Evolutionary conservation across 2,329 filamentous ascomycete genomes (phyloP).

Genomic region (Acrocalymma vagum): DNA sequence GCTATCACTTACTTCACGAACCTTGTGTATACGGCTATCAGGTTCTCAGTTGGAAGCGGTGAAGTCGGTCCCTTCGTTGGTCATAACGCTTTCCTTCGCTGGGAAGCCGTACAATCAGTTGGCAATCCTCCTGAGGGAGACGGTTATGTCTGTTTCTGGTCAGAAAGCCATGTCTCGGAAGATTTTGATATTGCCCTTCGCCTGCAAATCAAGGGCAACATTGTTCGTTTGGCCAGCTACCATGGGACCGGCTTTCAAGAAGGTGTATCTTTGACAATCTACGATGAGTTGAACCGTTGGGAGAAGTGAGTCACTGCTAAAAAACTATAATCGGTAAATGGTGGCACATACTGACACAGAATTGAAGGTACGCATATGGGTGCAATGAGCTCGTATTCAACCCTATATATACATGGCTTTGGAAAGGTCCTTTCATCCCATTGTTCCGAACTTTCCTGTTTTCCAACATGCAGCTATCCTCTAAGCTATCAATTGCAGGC

Average conservation of each 20-base stretch:
- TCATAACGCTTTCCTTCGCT: slow-evolving; percentile 77
- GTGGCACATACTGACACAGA: background rate
- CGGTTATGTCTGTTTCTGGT: slow-evolving; percentile 74
- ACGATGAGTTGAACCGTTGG: slow-evolving; percentile 75
- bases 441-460: slow-evolving; percentile 68
- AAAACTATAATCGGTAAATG: background rate
- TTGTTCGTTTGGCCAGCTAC: slow-evolving; percentile 73
- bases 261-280: slow-evolving; percentile 75
- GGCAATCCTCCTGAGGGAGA: slow-evolving; percentile 55
- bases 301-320: slow-evolving; percentile 60
- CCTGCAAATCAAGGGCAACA: slow-evolving; percentile 72
- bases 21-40: slow-evolving; percentile 75
- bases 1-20: slow-evolving; percentile 80
- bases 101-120: slow-evolving; percentile 69
- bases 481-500: slow-evolving; percentile 74
- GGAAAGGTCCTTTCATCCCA: slow-evolving; percentile 69
- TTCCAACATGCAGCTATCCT: slow-evolving; percentile 68
- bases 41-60: slow-evolving; percentile 72
- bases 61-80: slow-evolving; percentile 78
- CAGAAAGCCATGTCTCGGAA: slow-evolving; percentile 77
- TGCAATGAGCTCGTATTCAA: slow-evolving; percentile 77
- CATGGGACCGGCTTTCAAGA: slow-evolving; percentile 75
- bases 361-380: slow-evolving; percentile 65
- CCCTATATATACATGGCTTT: slow-evolving; percentile 68
- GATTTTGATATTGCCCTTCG: slow-evolving; percentile 79